phyloP scores from a whole-genome alignment of 306 rosid genomes.

The Lagenaria siceraria region DNA sequence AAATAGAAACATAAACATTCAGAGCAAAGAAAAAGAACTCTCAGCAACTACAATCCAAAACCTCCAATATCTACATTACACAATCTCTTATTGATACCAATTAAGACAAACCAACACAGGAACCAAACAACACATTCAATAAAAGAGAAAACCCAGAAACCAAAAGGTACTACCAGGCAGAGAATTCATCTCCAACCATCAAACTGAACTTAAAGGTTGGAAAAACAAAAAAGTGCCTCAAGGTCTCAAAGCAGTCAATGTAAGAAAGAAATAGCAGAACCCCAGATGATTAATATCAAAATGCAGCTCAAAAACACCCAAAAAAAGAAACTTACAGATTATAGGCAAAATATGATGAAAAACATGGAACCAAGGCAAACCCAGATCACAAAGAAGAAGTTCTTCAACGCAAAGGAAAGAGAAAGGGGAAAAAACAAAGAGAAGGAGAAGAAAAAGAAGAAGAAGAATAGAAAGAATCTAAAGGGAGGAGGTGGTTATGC shows the following conservation, averaged over 20 bases:
- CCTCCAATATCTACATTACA: neutral
- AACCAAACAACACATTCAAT: neutral
- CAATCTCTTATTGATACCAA: neutral
- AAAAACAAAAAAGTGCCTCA: neutral
- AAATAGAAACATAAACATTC: neutral
- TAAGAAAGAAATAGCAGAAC: conserved; percentile 19
- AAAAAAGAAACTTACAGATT: conserved; percentile 23
- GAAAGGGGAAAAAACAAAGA: neutral
- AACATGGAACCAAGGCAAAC: conserved; percentile 21
- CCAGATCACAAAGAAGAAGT: conserved; percentile 15
- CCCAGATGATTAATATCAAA: conserved; percentile 14
- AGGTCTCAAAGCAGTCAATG: conserved; percentile 3
- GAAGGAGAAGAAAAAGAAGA: neutral
- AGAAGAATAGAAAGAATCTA: conserved; percentile 39
- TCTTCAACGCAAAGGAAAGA: neutral
- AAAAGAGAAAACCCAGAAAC: neutral
- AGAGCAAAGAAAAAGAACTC: neutral
- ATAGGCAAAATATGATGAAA: conserved; percentile 14
- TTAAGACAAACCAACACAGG: neutral
- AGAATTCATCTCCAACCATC: conserved; percentile 5
- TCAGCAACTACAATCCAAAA: neutral
- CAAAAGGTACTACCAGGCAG: neutral
- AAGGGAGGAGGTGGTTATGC: conserved; percentile 17
- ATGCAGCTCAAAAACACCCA: conserved; percentile 17
- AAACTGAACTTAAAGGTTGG: conserved; percentile 11